Evolutionary conservation across 306 rosid species (phyloP), one percentile per base, ranked within the genome.

Genomic region (Begonia fuchsioides): DNA sequence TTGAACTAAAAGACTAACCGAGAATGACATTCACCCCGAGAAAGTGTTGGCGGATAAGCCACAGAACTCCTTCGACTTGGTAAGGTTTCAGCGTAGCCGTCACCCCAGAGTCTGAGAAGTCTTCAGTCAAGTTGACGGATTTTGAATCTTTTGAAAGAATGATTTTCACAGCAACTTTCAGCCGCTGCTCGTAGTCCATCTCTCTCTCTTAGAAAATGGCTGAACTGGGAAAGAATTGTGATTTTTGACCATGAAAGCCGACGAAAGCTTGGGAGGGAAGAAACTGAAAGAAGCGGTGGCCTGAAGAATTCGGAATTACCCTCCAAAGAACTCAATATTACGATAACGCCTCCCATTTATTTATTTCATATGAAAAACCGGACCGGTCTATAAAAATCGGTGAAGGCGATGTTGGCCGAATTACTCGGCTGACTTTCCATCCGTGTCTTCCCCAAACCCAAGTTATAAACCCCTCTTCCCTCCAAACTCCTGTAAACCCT

Each of bases 1-100:
- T 44, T 47, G 32, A 47, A 48, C 32, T 11, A 44, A 43, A 43
- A 65, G 50, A 39, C 61, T 49, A 44, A 88, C 97, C 97, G 32
- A 88, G 93, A 53, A 88, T 62, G 48, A 76, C 90, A 66, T 88
- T 88, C 71, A 83, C 97, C 53, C 97, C 97, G 56, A 81, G 86
- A 48, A 60, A 52, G 63, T 73, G 76, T 58, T 86, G 81, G 60
- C 86, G 69, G 4, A 84, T 63, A 44, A 88, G 93, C 93, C 97
- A 88, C 40, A 73, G 78, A 57, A 83, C 72, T 52, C 97, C 97
- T 65, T 88, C 93, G 32, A 81, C 71, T 65, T 88, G 97, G 72
- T 88, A 62, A 11, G 83, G 90, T 40, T 83, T 84, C 54, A 88
- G 80, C 41, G 80, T 78, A 38, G 86, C 95, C 58, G 63, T 76